Evolutionary conservation across 345 rosid species (phyloP).

Genomic region (Salix brachista): DNA sequence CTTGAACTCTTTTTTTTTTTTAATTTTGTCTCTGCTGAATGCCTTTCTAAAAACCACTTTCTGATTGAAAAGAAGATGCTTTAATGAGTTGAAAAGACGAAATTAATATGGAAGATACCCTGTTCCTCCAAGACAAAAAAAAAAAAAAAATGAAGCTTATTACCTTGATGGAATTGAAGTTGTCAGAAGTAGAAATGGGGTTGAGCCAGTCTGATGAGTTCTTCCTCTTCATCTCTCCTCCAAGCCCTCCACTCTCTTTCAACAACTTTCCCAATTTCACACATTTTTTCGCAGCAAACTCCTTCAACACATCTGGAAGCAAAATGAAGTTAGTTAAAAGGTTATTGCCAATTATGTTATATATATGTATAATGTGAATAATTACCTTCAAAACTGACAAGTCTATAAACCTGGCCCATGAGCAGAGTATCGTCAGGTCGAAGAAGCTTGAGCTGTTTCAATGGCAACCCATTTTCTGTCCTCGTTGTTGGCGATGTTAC

Average conservation of each 20-base stretch:
- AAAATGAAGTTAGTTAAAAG: neutral
- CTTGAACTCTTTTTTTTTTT: neutral
- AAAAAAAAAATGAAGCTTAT: neutral
- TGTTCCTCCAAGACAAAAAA: neutral
- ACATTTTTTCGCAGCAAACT: conserved; percentile 66
- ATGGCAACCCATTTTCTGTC: conserved; percentile 42
- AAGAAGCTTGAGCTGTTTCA: conserved; percentile 81
- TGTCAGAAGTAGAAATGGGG: conserved; percentile 20
- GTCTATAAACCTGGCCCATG: conserved; percentile 71
- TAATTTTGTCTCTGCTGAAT: neutral
- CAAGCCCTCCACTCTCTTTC: conserved; percentile 43
- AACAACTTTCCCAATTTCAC: conserved; percentile 66
- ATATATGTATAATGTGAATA: neutral
- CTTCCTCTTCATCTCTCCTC: conserved; percentile 30
- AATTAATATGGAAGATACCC: neutral
- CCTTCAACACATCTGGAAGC: conserved; percentile 62
- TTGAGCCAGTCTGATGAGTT: neutral
- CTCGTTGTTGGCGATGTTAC: conserved; percentile 41
- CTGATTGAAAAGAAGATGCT: neutral
- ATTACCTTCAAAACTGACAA: conserved; percentile 73
- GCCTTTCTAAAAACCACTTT: neutral
- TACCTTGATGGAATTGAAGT: conserved; percentile 21
- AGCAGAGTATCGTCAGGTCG: conserved; percentile 66
- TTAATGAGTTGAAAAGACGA: neutral
- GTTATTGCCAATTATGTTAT: neutral